Evolutionary conservation across 208 protist species (phyloP).

Genomic region (Trypanosoma grayi): DNA sequence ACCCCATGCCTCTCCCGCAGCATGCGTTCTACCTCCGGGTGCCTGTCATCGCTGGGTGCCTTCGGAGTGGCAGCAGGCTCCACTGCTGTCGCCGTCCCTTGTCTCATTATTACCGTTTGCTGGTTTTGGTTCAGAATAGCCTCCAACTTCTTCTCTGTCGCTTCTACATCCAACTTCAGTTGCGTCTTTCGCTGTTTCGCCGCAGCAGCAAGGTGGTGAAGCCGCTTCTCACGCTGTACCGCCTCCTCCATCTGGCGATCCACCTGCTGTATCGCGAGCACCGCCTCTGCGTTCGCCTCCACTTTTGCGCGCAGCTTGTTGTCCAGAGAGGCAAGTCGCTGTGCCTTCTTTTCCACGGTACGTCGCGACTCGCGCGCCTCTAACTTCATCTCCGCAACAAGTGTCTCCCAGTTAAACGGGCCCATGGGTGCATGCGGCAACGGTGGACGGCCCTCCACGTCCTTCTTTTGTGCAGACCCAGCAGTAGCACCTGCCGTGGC

Average conservation of each 20-base stretch:
- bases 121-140: background rate
- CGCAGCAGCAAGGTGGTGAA: background rate
- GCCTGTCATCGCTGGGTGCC: background rate
- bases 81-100: background rate
- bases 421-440: background rate
- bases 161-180: background rate
- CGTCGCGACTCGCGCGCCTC: constrained; percentile 8
- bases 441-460: background rate
- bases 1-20: background rate
- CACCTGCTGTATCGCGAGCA: background rate
- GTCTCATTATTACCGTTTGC: background rate
- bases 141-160: constrained; percentile 1
- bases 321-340: background rate
- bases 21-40: background rate
- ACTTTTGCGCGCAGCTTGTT: background rate
- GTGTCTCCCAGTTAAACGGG: background rate
- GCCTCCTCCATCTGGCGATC: constrained; percentile 13
- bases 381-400: constrained; percentile 3
- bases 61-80: background rate
- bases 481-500: too few relatives aligned
- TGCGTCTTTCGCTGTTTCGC: constrained; percentile 14
- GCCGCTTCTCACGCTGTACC: background rate
- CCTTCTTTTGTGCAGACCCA: background rate
- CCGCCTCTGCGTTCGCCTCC: background rate
- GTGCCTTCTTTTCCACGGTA: constrained; percentile 7